A percentile compares a stretch with the other conserved stretches of the same genome.
Evolutionary conservation across 805 yeast species (phyloP).

Genomic region (Komagataella mondaviorum): DNA sequence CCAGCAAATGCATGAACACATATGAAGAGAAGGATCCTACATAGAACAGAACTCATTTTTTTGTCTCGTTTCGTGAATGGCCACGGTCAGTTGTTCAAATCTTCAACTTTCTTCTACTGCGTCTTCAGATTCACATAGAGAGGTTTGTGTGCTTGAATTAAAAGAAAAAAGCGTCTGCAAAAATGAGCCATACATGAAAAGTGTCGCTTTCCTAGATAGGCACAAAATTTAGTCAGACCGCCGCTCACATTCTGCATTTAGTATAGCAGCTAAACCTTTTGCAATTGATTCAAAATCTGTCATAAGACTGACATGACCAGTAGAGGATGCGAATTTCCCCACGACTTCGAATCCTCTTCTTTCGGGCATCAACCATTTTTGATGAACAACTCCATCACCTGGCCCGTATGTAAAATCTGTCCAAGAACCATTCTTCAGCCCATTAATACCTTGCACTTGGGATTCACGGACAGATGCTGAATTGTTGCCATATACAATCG

Average conservation of each 20-base stretch:
- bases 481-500: slow-evolving; percentile 64
- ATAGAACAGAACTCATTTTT: too few species aligned
- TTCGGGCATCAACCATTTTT: slow-evolving; percentile 73
- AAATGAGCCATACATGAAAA: background rate
- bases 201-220: background rate
- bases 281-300: slow-evolving; percentile 65
- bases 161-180: background rate
- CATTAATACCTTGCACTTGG: slow-evolving; percentile 45
- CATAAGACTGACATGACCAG: slow-evolving; percentile 74
- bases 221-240: slow-evolving; percentile 5
- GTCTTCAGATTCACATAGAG: background rate
- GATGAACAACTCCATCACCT: slow-evolving; percentile 90
- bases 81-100: background rate
- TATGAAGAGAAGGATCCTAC: too few species aligned
- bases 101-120: background rate
- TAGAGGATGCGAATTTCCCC: slow-evolving; percentile 46
- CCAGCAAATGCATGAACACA: too few species aligned
- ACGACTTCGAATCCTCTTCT: slow-evolving; percentile 57
- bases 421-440: slow-evolving; percentile 58
- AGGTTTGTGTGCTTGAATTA: too few species aligned
- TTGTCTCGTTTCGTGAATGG: too few species aligned
- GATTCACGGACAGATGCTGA: slow-evolving; percentile 84
- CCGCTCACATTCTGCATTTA: slow-evolving; percentile 32
- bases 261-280: slow-evolving; percentile 50
- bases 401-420: slow-evolving; percentile 72